These are phyloP conservation scores for Penicillium turbatum DNA, from an alignment of 495 filamentous ascomycete species.

Conservation along the genomic window DNA sequence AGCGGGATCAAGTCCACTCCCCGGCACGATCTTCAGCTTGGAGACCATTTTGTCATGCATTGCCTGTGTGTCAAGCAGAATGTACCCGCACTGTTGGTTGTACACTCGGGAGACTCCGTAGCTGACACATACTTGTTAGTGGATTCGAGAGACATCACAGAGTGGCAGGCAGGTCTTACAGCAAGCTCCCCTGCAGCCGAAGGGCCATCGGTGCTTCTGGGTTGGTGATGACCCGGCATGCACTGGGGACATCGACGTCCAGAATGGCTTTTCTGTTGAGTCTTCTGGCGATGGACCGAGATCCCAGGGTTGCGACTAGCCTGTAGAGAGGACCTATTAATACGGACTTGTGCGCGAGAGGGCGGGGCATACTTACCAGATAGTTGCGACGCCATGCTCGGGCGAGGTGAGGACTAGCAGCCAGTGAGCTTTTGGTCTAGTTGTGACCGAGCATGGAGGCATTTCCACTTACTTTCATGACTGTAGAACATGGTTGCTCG, in stretches of 20 bases:
- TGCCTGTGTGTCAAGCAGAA: slow-evolving; percentile 73
- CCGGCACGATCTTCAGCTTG: slow-evolving; percentile 53
- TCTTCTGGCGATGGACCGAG: slow-evolving; percentile 65
- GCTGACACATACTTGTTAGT: slow-evolving; percentile 31
- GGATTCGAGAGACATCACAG: background rate
- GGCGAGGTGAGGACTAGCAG: slow-evolving; percentile 75
- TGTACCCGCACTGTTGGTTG: slow-evolving; percentile 79
- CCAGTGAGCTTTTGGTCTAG: slow-evolving; percentile 6
- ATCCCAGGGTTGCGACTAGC: slow-evolving; percentile 87
- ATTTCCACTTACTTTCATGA: slow-evolving; percentile 65
- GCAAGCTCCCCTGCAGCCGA: slow-evolving; percentile 83
- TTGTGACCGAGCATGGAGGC: background rate
- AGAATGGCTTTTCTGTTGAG: slow-evolving; percentile 85
- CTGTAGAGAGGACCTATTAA: slow-evolving; percentile 37
- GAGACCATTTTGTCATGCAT: slow-evolving; percentile 67
- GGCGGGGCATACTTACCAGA: slow-evolving; percentile 58
- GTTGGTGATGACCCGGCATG: slow-evolving; percentile 78
- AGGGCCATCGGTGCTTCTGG: slow-evolving; percentile 87
- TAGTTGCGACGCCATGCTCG: slow-evolving; percentile 86
- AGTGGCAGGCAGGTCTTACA: slow-evolving; percentile 41
- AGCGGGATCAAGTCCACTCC: slow-evolving; percentile 60
- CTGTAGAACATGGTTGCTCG: slow-evolving; percentile 84
- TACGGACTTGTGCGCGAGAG: background rate
- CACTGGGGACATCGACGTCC: slow-evolving; percentile 79
- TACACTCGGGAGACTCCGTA: slow-evolving; percentile 84